Base-by-base conservation (phyloP, 2,329 filamentous ascomycete genomes). In the Aspergillus sp. region DNA sequence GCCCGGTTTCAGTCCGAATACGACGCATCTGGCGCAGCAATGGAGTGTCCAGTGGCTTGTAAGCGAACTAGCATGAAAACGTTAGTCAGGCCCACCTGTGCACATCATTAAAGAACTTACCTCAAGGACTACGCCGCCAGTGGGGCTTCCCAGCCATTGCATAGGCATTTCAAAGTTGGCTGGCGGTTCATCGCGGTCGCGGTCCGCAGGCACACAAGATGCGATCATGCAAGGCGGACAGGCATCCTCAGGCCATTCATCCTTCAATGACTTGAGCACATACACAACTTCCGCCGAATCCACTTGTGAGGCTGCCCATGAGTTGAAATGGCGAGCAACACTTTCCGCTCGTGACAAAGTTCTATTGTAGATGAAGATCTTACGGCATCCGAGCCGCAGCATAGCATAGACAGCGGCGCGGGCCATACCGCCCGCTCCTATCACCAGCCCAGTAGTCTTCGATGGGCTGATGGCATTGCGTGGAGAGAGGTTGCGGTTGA, bases 361-460 rank as follows among this genome's bases (percentile, higher is more conserved):
- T 27, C 90, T 83, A 68, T 94, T 93, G 72, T 85, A 88, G 21
- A 94, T 84, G 65, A 89, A 87, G 51, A 94, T 89, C 64, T 90
- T 90, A 61, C 86, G 86, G 52, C 92, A 90, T 3, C 90, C 90
- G 7, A 93, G 81, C 67, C 90, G 89, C 23, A 93, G 81, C 84
- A 94, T 87, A 1, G 90, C 87, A 67, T 94, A 94, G 2, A 91
- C 84, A 2, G 90, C 88, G 3, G 90, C 89, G 61, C 90, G 83
- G 8, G 89, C 90, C 90, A 93, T 93, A 6, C 90, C 90, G 47
- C 84, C 84, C n/a, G 84, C 83, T 8, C 84, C 84, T 63, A 85
- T 79, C 3, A 87, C 78, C 3, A 87, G 71, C 13, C 80, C 83
- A 4, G 82, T 83, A 1, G 80, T 83, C 50, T 77, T 81, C 8